Base-by-base conservation (phyloP, 2,329 filamentous ascomycete genomes). In the Penicillium brasilianum region DNA sequence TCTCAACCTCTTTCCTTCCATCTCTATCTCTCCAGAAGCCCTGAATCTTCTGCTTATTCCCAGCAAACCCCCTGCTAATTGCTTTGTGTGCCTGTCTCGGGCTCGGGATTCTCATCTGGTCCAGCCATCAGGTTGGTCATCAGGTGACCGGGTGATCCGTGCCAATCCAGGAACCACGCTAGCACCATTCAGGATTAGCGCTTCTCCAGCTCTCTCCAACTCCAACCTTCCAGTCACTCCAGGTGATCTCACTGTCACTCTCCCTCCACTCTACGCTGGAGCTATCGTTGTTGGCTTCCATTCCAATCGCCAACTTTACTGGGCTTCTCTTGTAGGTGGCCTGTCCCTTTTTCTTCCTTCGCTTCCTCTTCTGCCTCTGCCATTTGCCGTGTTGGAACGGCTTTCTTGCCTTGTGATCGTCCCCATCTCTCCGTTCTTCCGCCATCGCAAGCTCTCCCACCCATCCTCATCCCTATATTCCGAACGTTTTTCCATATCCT, bases 251-350 rank as follows among this genome's bases (percentile, higher is more conserved):
- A 59, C 55, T 49, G 51, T 37, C 59, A 54, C 53, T 30, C 22
- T 57, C 25, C 55, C 57, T 58, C 56, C 59, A 55, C 57, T 57
- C 57, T 55, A 51, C 65, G 52, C 52, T 65, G 60, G 54, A 56
- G 53, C 53, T 56, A 60, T 59, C 62, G 39, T 41, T 51, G 52
- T 36, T 34, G 52, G 36, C 43, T 50, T 62, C 59, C 43, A 58
- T 53, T 43, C 50, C 62, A 65, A 63, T 54, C 58, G 48, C 62
- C 59, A 61, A 52, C 59, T 61, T 63, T 54, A 65, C 63, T 69
- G 71, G 76, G 76, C 75, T 78, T 76, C 76, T 78, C 76, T 78
- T 77, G 75, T 79, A 78, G 76, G 76, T 78, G 69, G 76, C 76
- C 75, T 64, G 61, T 10, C 54, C 58, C 60, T 62, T 62, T 58